Evolutionary conservation across 495 filamentous ascomycete species (phyloP).

Genomic region (Xylona heveae): DNA sequence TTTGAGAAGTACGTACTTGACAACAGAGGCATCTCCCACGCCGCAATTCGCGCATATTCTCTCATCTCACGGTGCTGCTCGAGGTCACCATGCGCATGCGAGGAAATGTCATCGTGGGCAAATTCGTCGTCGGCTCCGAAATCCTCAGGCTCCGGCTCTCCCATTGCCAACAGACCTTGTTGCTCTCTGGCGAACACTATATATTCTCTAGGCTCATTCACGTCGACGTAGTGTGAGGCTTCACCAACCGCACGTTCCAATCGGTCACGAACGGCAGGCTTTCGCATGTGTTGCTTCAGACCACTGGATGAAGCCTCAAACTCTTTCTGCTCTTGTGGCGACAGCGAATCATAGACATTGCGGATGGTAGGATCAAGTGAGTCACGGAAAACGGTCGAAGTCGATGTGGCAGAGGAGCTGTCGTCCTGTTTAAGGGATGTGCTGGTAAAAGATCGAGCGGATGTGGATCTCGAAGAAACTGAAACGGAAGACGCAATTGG

Average conservation of each 20-base stretch:
- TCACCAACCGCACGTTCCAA: not conserved
- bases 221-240: not conserved
- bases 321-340: constrained; percentile 21
- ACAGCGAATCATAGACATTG: constrained; percentile 25
- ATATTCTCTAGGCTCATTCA: not conserved
- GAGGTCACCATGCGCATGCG: constrained; percentile 62
- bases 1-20: constrained; percentile 37
- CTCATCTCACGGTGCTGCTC: constrained; percentile 77
- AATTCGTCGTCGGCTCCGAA: constrained; percentile 35
- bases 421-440: constrained; percentile 17
- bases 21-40: constrained; percentile 92
- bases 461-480: constrained; percentile 10
- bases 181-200: constrained; percentile 6
- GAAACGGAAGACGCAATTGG: constrained; percentile 13
- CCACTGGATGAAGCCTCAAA: constrained; percentile 9
- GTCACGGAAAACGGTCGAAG: constrained; percentile 4
- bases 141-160: constrained; percentile 26
- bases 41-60: constrained; percentile 67
- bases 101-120: constrained; percentile 62
- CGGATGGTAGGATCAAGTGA: constrained; percentile 21
- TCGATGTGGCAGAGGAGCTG: not conserved
- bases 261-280: not conserved
- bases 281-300: constrained; percentile 8
- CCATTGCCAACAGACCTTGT: constrained; percentile 24
- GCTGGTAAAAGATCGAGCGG: constrained; percentile 9